Percentiles rank a stretch among this genome's conserved stretches.
These are phyloP conservation scores for Mycena amicta DNA, from an alignment of 768 basidiomycete species.

Conservation along the genomic window DNA sequence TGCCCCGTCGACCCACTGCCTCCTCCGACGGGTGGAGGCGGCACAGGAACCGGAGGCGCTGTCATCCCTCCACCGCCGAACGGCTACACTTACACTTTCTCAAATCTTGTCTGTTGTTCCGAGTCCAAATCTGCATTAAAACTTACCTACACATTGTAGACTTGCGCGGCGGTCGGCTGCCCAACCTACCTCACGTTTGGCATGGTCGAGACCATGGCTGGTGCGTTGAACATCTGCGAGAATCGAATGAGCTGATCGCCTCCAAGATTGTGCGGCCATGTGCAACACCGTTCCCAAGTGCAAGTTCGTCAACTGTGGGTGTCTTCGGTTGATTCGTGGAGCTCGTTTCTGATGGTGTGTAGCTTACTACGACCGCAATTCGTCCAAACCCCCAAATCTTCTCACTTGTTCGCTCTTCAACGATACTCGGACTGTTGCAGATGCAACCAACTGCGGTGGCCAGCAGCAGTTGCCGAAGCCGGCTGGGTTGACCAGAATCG, in stretches of 20 bases:
- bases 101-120: constrained; percentile 1
- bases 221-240: background rate
- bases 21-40: background rate
- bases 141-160: background rate
- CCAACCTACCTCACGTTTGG: constrained; percentile 11
- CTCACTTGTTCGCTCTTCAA: constrained; percentile 20
- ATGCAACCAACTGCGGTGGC: constrained; percentile 15
- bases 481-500: background rate
- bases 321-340: background rate
- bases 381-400: background rate
- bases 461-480: constrained; percentile 14
- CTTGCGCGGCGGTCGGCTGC: constrained; percentile 5
- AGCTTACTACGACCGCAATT: constrained; percentile 20
- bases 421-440: background rate
- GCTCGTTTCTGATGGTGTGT: background rate
- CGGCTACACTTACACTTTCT: background rate
- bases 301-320: constrained; percentile 11
- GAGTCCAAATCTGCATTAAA: background rate
- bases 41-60: background rate
- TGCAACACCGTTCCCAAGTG: constrained; percentile 2
- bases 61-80: background rate
- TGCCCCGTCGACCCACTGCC: constrained; percentile 2
- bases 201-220: background rate
- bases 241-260: background rate
- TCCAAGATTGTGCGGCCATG: constrained; percentile 13